These are phyloP conservation scores for Cynanchum wilfordii DNA, from an alignment of 257 asterid genomes.

Conservation along the genomic window DNA sequence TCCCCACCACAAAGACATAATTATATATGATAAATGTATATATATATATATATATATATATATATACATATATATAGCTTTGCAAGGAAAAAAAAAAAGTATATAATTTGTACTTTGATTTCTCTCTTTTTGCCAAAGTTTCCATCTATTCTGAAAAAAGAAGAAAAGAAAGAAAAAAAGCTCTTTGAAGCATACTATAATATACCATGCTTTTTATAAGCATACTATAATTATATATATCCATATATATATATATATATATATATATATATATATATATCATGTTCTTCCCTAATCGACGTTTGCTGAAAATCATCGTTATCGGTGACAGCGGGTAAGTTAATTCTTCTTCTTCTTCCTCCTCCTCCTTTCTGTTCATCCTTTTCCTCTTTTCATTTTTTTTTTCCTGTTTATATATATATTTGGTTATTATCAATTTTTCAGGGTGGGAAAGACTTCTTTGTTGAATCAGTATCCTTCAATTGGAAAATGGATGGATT, in stretches of 20 bases:
- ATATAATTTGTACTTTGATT: not conserved
- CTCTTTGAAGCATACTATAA: too few species aligned
- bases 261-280: slow-evolving; percentile 8
- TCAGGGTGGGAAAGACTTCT: slow-evolving; percentile 93
- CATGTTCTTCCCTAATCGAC: slow-evolving; percentile 44
- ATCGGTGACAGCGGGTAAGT: slow-evolving; percentile 89
- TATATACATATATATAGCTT: not conserved
- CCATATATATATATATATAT: not conserved
- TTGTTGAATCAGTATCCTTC: slow-evolving; percentile 80
- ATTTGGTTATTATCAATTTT: not conserved
- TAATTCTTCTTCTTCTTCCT: not conserved
- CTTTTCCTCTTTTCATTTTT: not conserved
- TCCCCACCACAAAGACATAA: not conserved
- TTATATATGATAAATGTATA: not conserved
- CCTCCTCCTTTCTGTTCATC: not conserved
- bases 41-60: too few species aligned
- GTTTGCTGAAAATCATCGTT: slow-evolving; percentile 77
- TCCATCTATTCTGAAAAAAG: not conserved
- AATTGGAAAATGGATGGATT: not conserved
- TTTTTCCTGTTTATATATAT: not conserved
- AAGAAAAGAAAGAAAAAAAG: not conserved
- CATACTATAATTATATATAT: too few species aligned
- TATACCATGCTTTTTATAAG: too few species aligned
- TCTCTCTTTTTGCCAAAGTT: not conserved
- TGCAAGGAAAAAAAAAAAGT: slow-evolving; percentile 4